Evolutionary conservation across 2,329 filamentous ascomycete genomes (phyloP).

Genomic region (Meredithiella fracta): DNA sequence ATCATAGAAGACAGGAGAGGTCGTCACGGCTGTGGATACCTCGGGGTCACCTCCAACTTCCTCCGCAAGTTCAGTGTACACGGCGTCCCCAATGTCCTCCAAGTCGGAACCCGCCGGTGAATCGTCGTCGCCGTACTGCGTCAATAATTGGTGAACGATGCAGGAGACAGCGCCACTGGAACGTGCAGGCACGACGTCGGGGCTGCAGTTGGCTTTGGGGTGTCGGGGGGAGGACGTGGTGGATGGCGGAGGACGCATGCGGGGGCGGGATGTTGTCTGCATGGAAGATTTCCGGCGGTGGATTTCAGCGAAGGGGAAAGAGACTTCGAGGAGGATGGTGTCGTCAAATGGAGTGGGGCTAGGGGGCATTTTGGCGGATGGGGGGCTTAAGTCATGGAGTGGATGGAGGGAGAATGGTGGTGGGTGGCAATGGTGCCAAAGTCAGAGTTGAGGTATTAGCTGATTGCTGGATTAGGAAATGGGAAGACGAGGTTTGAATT

Average conservation of each 20-base stretch:
- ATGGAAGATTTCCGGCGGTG: constrained; percentile 53
- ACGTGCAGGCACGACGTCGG: background rate
- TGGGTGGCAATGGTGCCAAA: no score
- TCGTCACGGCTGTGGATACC: no score
- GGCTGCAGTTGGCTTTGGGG: background rate
- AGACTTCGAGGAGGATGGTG: constrained; percentile 28
- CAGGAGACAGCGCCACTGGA: background rate
- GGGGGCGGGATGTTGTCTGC: constrained; percentile 27
- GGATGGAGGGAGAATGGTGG: no score
- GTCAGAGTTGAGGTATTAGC: no score
- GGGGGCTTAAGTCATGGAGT: no score
- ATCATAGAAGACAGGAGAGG: no score
- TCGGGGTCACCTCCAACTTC: no score
- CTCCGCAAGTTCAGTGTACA: background rate
- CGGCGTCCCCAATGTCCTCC: background rate
- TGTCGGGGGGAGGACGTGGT: background rate
- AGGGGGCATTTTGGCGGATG: background rate
- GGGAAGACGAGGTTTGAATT: no score
- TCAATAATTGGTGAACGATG: background rate
- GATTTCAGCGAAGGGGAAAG: constrained; percentile 43
- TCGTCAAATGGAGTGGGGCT: background rate
- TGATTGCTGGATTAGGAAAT: no score
- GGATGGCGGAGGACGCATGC: no score
- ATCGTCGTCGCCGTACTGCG: background rate
- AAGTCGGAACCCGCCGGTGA: background rate